Conservation (phyloP, 2,329 filamentous ascomycete genomes). For the Teratosphaeria viscida region DNA sequence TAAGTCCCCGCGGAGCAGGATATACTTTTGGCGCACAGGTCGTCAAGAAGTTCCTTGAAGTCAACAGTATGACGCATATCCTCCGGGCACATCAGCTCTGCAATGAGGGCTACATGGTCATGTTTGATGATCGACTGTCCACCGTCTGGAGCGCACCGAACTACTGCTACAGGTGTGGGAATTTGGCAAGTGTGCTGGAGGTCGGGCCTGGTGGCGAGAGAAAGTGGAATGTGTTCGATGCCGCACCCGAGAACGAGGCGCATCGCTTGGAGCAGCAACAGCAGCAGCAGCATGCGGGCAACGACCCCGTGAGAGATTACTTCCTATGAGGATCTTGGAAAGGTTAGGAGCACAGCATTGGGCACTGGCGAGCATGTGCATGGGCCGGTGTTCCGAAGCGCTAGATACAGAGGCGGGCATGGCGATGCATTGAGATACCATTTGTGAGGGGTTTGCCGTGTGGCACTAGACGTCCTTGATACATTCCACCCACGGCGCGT, state of each 20-base stretch:
- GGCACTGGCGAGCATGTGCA: neutral
- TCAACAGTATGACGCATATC: constrained; percentile 97
- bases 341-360: neutral
- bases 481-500: too few species aligned
- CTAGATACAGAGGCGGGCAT: neutral
- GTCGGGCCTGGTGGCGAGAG: constrained; percentile 87
- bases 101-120: constrained; percentile 93
- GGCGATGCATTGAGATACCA: neutral
- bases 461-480: neutral
- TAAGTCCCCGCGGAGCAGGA: constrained; percentile 84
- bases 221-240: constrained; percentile 96
- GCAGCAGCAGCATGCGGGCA: constrained; percentile 54
- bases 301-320: constrained; percentile 59
- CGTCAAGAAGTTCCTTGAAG: constrained; percentile 93
- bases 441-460: neutral
- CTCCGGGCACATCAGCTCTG: constrained; percentile 96
- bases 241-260: constrained; percentile 87
- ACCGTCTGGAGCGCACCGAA: constrained; percentile 97
- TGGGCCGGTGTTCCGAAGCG: neutral
- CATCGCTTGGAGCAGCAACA: constrained; percentile 73
- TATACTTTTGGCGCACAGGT: constrained; percentile 98
- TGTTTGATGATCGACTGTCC: constrained; percentile 88
- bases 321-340: constrained; percentile 44
- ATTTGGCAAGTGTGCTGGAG: constrained; percentile 93
- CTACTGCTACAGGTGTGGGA: constrained; percentile 64